Conservation (phyloP, 75 land plant genomes). For the Cunninghamia lanceolata region DNA sequence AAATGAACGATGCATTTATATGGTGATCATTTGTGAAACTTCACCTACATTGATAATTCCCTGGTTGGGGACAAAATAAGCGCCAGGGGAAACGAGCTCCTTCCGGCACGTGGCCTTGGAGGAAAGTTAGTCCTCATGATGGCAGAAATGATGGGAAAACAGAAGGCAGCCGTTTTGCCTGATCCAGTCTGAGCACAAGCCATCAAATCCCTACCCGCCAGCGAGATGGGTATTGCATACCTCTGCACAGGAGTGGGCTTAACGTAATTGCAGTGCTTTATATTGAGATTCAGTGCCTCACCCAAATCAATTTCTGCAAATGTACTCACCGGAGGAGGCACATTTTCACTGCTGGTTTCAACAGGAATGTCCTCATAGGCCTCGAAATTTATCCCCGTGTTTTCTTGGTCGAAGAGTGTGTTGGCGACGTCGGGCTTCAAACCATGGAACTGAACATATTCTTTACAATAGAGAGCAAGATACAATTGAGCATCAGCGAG, state of each 20-base stretch:
- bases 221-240: constrained; percentile 75
- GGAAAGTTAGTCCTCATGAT: constrained; percentile 61
- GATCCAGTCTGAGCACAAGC: constrained; percentile 92
- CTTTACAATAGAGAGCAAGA: no score
- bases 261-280: constrained; percentile 74
- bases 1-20: background rate
- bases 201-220: constrained; percentile 81
- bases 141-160: constrained; percentile 78
- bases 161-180: constrained; percentile 83
- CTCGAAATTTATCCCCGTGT: constrained; percentile 75
- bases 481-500: no score
- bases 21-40: background rate
- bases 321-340: constrained; percentile 68
- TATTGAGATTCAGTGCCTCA: constrained; percentile 61
- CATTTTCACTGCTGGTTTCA: constrained; percentile 81
- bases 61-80: constrained; percentile 80
- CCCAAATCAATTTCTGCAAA: constrained; percentile 86
- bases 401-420: constrained; percentile 29
- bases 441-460: no score
- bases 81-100: constrained; percentile 68
- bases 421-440: constrained; percentile 20
- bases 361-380: constrained; percentile 93
- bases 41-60: constrained; percentile 71
- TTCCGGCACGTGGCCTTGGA: constrained; percentile 45
- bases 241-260: constrained; percentile 90